Evolutionary conservation across 257 asterid genomes (phyloP), one percentile per base, ranked within the genome.

Genomic region (Ajuga chamaepitys): DNA sequence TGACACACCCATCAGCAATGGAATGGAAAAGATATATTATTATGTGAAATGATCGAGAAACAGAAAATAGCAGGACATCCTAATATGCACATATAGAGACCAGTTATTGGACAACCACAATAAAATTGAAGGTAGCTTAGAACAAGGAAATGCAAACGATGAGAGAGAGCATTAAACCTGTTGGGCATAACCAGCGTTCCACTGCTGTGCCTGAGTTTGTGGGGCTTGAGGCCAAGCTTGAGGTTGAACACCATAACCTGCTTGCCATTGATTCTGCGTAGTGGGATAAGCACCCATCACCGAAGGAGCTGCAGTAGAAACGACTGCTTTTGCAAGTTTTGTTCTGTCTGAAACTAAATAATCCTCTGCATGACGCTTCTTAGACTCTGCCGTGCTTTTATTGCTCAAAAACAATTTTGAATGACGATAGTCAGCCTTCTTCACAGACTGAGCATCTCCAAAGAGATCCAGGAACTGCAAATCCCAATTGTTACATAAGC

Each of bases 401-500:
- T 85, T 88, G 66, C 79, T 89, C 74, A 85, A 77, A 80, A 94
- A 94, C 56, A 88, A 82, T 78, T 90, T 94, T 21, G 91, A 82
- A 68, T 94, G 99, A 46, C 95, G 86, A 64, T 82, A 72, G 74
- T 85, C 93, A 26, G 96, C 98, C 78, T 85, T 86, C 84, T 88
- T 85, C 41, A 86, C 73, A 22, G 83, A 57, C 70, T 73, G 72
- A 13, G 77, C 88, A 64, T 91, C 95, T 66, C 96, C 98, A 77
- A 90, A 94, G 62, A 94, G 88, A 77, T 94, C 98, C 95, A 94
- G 67, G 75, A 94, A 90, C 99, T 90, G 87, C 85, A 77, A 58
- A 73, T 70, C 63, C 64, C 34, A 74, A 55, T 46, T 10, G 13
- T 53, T 18, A 21, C 10, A 52, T 56, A 73, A 66, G 70, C 58